phyloP scores from a whole-genome alignment of 257 asterid genomes.

The Primulina eburnea region DNA sequence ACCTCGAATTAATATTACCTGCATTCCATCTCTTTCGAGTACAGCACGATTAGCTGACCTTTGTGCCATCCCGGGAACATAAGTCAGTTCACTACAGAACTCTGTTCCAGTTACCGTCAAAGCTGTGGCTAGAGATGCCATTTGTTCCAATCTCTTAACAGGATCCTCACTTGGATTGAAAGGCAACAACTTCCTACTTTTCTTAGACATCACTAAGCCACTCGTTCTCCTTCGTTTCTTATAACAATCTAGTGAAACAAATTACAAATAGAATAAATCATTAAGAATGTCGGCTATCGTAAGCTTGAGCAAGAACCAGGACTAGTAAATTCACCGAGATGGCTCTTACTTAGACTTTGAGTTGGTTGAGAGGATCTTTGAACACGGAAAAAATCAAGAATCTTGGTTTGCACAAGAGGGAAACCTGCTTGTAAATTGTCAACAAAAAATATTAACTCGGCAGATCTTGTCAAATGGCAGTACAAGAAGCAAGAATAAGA shows the following conservation, averaged over 20 bases:
- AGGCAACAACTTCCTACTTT: conserved; percentile 65
- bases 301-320: not conserved
- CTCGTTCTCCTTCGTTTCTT: conserved; percentile 55
- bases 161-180: conserved; percentile 70
- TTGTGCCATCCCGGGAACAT: conserved; percentile 72
- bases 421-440: conserved; percentile 45
- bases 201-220: conserved; percentile 50
- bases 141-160: conserved; percentile 64
- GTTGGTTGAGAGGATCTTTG: conserved; percentile 44
- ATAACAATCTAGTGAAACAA: conserved; percentile 38
- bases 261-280: not conserved
- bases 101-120: conserved; percentile 62
- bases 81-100: conserved; percentile 73
- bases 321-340: not conserved
- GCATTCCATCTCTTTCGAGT: conserved; percentile 82
- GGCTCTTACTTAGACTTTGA: conserved; percentile 47
- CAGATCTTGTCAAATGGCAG: not conserved
- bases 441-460: not conserved
- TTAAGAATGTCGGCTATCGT: not conserved
- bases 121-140: conserved; percentile 91
- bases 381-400: conserved; percentile 79
- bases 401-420: conserved; percentile 79
- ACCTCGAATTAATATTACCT: conserved; percentile 43
- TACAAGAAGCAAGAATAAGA: not conserved
- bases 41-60: conserved; percentile 64